Percentiles rank a stretch among this genome's conserved stretches.
phyloP scores from a whole-genome alignment of 371 early-diverging fungal genomes.

The Rhizomucor miehei region DNA sequence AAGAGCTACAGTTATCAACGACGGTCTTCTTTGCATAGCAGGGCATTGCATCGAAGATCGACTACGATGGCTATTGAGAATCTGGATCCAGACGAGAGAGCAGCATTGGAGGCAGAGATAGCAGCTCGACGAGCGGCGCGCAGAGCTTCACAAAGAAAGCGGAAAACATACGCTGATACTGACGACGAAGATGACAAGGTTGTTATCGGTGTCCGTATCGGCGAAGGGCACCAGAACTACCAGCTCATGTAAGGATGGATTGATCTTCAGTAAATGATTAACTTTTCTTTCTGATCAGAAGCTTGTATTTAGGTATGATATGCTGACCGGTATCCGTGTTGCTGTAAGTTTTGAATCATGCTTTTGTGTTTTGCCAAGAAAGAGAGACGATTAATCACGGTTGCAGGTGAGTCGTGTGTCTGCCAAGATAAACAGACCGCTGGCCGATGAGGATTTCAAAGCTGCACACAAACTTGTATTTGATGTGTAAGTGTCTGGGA shows the following conservation, averaged over 20 bases:
- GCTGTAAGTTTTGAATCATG: constrained; percentile 52
- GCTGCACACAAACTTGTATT: constrained; percentile 92
- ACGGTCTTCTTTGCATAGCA: no score
- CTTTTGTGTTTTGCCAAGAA: not conserved
- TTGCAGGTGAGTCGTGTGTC: constrained; percentile 62
- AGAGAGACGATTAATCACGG: not conserved
- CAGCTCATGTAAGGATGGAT: constrained; percentile 72
- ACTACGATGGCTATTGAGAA: constrained; percentile 24
- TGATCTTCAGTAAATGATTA: no score
- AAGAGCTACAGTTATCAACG: no score
- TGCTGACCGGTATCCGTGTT: constrained; percentile 93
- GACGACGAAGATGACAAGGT: constrained; percentile 53
- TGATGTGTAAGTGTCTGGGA: constrained; percentile 62
- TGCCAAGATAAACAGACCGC: constrained; percentile 70
- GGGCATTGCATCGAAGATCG: not conserved
- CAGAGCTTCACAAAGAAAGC: constrained; percentile 27
- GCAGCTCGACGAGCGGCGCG: constrained; percentile 37
- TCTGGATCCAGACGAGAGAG: constrained; percentile 35
- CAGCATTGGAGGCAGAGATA: constrained; percentile 34
- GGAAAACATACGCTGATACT: constrained; percentile 4
- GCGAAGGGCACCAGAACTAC: constrained; percentile 66
- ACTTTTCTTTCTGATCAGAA: not conserved
- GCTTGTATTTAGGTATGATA: constrained; percentile 60
- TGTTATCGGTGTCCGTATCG: constrained; percentile 61
- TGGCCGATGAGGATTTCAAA: constrained; percentile 74